phyloP scores from a whole-genome alignment of 306 rosid genomes.

The Parietaria judaica region DNA sequence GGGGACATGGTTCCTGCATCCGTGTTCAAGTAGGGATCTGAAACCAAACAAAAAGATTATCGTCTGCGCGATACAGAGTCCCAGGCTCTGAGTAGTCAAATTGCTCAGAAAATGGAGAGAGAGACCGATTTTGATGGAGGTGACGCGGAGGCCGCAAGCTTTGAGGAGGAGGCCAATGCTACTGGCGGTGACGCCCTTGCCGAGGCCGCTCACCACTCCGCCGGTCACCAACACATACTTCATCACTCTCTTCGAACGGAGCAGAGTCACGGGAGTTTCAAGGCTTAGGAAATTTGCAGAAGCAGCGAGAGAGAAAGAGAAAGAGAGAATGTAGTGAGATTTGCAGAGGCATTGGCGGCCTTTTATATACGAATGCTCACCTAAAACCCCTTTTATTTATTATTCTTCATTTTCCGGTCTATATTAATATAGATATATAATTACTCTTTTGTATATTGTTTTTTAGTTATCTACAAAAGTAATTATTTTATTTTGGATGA shows the following conservation, averaged over 20 bases:
- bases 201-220: constrained; percentile 94
- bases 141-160: constrained; percentile 87
- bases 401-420: too few species aligned
- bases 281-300: too few species aligned
- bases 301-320: too few species aligned
- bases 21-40: constrained; percentile 97
- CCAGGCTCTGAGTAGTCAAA: too few species aligned
- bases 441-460: too few species aligned
- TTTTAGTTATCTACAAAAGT: too few species aligned
- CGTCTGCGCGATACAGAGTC: too few species aligned
- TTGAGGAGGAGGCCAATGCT: constrained; percentile 88
- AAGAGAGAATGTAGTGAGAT: neutral
- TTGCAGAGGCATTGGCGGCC: constrained; percentile 6
- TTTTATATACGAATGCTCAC: constrained; percentile 7
- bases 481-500: too few species aligned
- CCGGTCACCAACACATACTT: constrained; percentile 89
- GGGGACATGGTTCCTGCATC: constrained; percentile 99
- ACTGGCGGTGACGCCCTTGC: constrained; percentile 93
- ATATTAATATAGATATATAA: too few species aligned
- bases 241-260: constrained; percentile 27
- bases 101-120: constrained; percentile 7
- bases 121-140: constrained; percentile 85
- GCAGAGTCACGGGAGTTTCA: neutral
- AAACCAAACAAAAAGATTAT: neutral
- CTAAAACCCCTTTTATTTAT: neutral